These are phyloP conservation scores for Luzula sylvatica DNA, from an alignment of 176 grass and related monocot species.

Conservation along the genomic window DNA sequence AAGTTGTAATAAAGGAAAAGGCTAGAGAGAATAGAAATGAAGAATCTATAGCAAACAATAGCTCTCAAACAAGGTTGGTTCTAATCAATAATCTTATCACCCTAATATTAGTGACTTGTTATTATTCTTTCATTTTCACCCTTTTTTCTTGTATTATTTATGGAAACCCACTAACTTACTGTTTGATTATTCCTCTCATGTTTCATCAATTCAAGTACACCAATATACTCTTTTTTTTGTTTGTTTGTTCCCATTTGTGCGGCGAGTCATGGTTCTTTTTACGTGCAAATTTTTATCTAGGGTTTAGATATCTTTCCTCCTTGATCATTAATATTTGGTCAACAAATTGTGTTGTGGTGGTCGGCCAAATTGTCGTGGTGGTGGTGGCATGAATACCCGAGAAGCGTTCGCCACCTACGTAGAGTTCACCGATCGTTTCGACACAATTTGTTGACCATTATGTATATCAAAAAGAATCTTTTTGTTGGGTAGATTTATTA, in stretches of 20 bases:
- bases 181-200: background rate
- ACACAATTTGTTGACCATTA: no score
- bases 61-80: constrained; percentile 23
- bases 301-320: no score
- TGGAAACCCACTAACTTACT: constrained; percentile 13
- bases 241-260: background rate
- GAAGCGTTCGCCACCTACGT: no score
- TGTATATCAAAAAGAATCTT: no score
- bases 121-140: background rate
- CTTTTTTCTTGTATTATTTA: constrained; percentile 12
- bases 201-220: background rate
- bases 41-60: constrained; percentile 15
- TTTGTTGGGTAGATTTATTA: no score
- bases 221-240: background rate
- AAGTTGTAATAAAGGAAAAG: constrained; percentile 5
- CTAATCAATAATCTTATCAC: constrained; percentile 19
- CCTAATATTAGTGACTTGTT: background rate
- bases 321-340: no score
- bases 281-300: background rate
- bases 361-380: no score
- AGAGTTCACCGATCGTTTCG: no score
- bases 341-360: no score
- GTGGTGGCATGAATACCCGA: no score
- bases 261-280: background rate
- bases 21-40: constrained; percentile 4